Evolutionary conservation across 2,329 filamentous ascomycete species (phyloP).

Genomic region (Calycina marina): DNA sequence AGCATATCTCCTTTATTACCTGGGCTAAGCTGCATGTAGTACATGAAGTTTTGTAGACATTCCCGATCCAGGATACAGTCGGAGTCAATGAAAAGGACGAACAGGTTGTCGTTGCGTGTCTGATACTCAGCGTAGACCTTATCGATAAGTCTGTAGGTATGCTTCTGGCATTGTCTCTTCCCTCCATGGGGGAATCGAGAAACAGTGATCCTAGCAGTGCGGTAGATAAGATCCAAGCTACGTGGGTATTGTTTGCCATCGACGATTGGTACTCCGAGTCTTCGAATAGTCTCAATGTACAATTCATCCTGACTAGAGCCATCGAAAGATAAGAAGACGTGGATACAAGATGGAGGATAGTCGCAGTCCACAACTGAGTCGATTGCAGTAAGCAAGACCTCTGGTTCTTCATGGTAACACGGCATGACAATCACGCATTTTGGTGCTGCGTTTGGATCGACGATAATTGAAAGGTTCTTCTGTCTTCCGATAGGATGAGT

Average conservation of each 20-base stretch:
- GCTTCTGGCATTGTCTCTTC: conserved; percentile 87
- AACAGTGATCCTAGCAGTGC: conserved; percentile 70
- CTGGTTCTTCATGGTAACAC: conserved; percentile 83
- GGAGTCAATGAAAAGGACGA: conserved; percentile 93
- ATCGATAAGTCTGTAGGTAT: conserved; percentile 85
- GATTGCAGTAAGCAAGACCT: conserved; percentile 69
- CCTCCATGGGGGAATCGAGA: conserved; percentile 88
- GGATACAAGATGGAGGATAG: conserved; percentile 81
- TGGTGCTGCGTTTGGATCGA: conserved; percentile 75
- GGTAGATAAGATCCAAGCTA: conserved; percentile 82
- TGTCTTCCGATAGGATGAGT: conserved; percentile 73
- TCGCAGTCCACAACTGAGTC: conserved; percentile 90
- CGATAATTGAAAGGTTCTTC: conserved; percentile 67
- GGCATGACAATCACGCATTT: conserved; percentile 97
- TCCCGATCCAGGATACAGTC: conserved; percentile 87
- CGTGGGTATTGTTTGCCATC: conserved; percentile 61
- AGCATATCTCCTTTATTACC: conserved; percentile 87
- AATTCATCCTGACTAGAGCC: conserved; percentile 79
- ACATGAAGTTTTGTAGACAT: conserved; percentile 95
- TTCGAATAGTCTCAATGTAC: conserved; percentile 74
- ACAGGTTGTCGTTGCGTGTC: conserved; percentile 77
- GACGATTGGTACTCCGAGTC: conserved; percentile 66
- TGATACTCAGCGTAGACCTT: conserved; percentile 81
- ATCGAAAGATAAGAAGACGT: conserved; percentile 92
- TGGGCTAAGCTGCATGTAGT: conserved; percentile 95